phyloP scores from a whole-genome alignment of 768 basidiomycete species.

The Cystofilobasidium macerans region DNA sequence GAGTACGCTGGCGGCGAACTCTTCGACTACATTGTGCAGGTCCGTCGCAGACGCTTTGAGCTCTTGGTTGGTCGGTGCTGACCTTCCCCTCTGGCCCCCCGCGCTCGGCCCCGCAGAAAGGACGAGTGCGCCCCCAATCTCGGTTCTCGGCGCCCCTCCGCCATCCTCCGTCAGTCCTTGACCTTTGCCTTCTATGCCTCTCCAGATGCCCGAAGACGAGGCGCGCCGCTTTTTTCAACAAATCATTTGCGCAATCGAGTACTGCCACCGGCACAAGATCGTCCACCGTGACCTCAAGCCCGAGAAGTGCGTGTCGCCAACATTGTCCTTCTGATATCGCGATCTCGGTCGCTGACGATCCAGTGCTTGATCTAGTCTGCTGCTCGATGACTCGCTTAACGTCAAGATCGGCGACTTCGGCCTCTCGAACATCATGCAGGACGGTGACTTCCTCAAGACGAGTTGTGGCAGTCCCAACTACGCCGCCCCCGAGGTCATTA shows the following conservation, averaged over 20 bases:
- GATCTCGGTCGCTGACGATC: conserved; percentile 47
- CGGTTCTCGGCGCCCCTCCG: not conserved
- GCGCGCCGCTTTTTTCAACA: conserved; percentile 96
- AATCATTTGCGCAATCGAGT: conserved; percentile 87
- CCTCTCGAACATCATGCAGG: conserved; percentile 85
- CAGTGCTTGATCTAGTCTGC: conserved; percentile 41
- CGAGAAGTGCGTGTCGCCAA: conserved; percentile 65
- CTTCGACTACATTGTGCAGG: conserved; percentile 89
- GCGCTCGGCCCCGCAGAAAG: conserved; percentile 42
- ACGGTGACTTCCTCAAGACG: conserved; percentile 92
- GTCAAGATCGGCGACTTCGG: conserved; percentile 99
- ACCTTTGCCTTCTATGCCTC: not conserved
- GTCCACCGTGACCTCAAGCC: conserved; percentile 98
- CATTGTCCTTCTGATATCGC: too few relatives aligned
- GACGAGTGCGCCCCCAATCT: conserved; percentile 38
- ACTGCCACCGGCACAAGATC: conserved; percentile 73
- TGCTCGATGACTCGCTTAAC: conserved; percentile 41
- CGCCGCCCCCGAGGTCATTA: conserved; percentile 94
- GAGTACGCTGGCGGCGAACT: conserved; percentile 93
- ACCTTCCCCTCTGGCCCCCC: not conserved
- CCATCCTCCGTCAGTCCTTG: not conserved
- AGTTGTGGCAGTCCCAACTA: conserved; percentile 98
- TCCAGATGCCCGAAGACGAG: conserved; percentile 66
- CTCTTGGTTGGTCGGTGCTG: not conserved
- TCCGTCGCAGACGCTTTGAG: not conserved